Percentiles rank a stretch among this genome's conserved stretches.
Conservation (phyloP, 164 flowering plant species). For the Cinnamomum micranthum region DNA sequence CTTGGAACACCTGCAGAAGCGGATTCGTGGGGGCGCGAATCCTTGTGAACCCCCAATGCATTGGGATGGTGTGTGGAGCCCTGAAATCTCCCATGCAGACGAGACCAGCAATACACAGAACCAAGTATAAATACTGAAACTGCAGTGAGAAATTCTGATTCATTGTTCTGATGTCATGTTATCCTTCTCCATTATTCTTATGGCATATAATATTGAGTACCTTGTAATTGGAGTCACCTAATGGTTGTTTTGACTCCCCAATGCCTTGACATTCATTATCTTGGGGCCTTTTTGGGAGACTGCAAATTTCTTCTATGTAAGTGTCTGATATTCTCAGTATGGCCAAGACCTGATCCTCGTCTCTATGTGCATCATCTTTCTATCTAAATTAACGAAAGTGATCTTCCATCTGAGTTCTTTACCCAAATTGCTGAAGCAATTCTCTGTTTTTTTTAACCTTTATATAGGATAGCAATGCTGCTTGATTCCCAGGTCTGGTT, state of each 20-base stretch:
- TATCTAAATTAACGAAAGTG: too few species aligned
- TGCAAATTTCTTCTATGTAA: too few species aligned
- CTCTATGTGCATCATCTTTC: too few species aligned
- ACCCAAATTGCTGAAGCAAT: too few species aligned
- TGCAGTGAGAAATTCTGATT: background rate
- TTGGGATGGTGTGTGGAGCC: slow-evolving; percentile 18
- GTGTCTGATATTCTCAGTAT: too few species aligned
- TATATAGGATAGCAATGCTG: too few species aligned
- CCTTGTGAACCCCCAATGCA: slow-evolving; percentile 22
- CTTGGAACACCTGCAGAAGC: slow-evolving; percentile 87
- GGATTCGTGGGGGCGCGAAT: slow-evolving; percentile 50
- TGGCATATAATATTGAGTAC: background rate
- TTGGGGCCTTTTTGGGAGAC: too few species aligned
- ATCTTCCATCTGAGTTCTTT: too few species aligned
- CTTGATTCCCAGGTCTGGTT: too few species aligned
- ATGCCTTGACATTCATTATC: too few species aligned
- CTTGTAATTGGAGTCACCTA: background rate
- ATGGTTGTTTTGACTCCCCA: background rate
- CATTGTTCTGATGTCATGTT: background rate
- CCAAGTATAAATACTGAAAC: background rate
- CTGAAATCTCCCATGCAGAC: background rate
- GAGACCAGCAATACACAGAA: background rate
- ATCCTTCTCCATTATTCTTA: background rate
- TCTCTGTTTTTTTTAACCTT: too few species aligned
- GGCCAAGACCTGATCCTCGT: too few species aligned